Conservation (phyloP, 164 flowering plant genomes). For the Taxillus chinensis region DNA sequence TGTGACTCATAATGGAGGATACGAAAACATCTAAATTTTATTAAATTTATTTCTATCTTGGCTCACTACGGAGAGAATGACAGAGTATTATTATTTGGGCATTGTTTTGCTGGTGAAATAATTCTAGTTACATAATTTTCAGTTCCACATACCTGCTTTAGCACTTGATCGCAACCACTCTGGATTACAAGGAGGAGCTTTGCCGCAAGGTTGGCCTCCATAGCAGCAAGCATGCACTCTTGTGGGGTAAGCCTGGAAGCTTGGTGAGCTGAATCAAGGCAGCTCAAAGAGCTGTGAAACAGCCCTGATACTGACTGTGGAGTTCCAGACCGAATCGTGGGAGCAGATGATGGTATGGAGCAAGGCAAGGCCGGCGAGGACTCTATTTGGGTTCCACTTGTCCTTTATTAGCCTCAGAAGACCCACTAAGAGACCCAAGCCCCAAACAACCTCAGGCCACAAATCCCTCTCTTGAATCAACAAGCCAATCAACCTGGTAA, state of each 20-base stretch:
- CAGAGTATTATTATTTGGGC: no score
- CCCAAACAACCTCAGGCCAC: slow-evolving; percentile 48
- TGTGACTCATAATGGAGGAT: no score
- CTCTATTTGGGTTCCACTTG: slow-evolving; percentile 48
- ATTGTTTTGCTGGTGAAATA: slow-evolving; percentile 68
- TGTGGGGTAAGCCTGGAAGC: slow-evolving; percentile 64
- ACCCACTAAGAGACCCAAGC: slow-evolving; percentile 70
- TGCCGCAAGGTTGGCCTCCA: slow-evolving; percentile 79
- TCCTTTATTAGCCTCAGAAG: slow-evolving; percentile 73
- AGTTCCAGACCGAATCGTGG: slow-evolving; percentile 36
- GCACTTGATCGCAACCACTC: slow-evolving; percentile 65
- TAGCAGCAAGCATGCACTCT: slow-evolving; percentile 63
- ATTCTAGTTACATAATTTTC: slow-evolving; percentile 72
- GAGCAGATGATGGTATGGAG: slow-evolving; percentile 42
- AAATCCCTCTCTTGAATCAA: slow-evolving; percentile 65
- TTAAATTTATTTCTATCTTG: no score
- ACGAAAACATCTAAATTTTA: no score
- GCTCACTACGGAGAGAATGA: no score
- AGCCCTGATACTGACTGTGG: slow-evolving; percentile 61
- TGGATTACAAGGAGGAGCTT: slow-evolving; percentile 87
- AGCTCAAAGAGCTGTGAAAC: slow-evolving; percentile 62
- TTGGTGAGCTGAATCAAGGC: no score
- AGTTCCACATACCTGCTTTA: slow-evolving; percentile 83
- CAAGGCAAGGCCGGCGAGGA: slow-evolving; percentile 53
- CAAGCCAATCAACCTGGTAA: slow-evolving; percentile 46